These are phyloP conservation scores for Phialophora verrucosa DNA, from an alignment of 2,329 filamentous ascomycete species.

Conservation along the genomic window DNA sequence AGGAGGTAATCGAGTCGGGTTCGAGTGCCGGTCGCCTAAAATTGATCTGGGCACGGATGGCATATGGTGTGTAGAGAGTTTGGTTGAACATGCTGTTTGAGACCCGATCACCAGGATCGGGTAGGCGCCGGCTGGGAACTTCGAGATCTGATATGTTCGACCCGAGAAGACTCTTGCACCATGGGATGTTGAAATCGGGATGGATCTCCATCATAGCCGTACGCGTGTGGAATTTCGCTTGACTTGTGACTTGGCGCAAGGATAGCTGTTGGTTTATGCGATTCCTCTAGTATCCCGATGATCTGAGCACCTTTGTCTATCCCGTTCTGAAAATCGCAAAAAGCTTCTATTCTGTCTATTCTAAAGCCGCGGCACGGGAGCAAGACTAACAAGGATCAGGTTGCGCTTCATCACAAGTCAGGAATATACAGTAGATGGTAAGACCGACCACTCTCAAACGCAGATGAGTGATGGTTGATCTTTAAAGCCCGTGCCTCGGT, in stretches of 20 bases:
- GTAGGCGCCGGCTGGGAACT: neutral
- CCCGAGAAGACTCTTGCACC: slow-evolving; percentile 11
- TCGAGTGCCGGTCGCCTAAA: slow-evolving; percentile 24
- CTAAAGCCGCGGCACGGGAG: too few species aligned
- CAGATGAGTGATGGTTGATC: too few species aligned
- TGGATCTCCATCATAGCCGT: slow-evolving; percentile 9
- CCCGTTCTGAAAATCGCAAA: neutral
- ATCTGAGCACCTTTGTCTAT: neutral
- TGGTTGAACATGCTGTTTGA: slow-evolving; percentile 32
- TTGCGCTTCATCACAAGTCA: too few species aligned
- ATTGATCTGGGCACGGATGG: slow-evolving; percentile 28
- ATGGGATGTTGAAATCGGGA: slow-evolving; percentile 17
- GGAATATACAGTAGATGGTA: too few species aligned
- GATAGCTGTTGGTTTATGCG: neutral
- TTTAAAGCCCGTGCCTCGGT: too few species aligned
- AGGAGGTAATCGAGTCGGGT: slow-evolving; percentile 17
- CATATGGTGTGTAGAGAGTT: slow-evolving; percentile 26
- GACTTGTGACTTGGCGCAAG: neutral
- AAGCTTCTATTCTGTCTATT: neutral
- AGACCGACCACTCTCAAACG: too few species aligned
- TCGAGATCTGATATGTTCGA: slow-evolving; percentile 13
- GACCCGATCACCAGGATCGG: neutral
- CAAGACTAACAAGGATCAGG: too few species aligned
- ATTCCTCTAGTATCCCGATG: neutral
- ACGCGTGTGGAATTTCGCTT: neutral